Conservation (phyloP, 768 basidiomycete genomes). For the Russula sp. region DNA sequence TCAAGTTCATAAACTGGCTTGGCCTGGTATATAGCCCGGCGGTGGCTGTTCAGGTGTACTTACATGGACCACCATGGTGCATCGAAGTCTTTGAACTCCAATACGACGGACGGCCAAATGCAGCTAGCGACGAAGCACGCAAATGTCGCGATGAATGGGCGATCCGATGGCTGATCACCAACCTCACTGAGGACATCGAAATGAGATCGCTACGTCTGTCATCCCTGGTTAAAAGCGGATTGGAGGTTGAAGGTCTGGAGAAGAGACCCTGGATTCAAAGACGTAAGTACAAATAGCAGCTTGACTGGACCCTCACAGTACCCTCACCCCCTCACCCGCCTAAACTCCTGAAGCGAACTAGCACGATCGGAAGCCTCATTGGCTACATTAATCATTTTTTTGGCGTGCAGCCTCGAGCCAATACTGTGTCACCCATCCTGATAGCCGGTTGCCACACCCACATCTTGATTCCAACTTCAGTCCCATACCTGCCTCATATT, state of each 20-base stretch:
- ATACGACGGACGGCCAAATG: slow-evolving; percentile 16
- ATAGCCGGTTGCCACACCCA: no score
- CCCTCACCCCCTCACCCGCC: no score
- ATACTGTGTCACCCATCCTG: no score
- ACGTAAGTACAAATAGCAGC: background rate
- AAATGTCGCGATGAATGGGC: slow-evolving; percentile 17
- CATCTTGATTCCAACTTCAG: background rate
- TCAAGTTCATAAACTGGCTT: slow-evolving; percentile 12
- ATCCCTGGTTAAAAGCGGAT: slow-evolving; percentile 18
- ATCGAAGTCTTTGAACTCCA: background rate
- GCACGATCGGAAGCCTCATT: no score
- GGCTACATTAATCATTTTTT: no score
- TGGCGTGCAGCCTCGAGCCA: no score
- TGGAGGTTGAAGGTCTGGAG: slow-evolving; percentile 13
- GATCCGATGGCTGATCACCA: slow-evolving; percentile 7
- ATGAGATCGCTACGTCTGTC: slow-evolving; percentile 14
- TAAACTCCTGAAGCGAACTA: no score
- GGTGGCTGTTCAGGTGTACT: background rate
- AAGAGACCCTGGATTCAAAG: background rate
- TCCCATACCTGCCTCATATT: no score
- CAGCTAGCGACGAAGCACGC: slow-evolving; percentile 10
- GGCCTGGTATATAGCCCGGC: slow-evolving; percentile 9
- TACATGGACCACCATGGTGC: background rate
- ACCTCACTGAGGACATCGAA: slow-evolving; percentile 13
- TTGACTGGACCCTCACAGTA: no score